These are phyloP conservation scores for Pythium utonaiense DNA, from an alignment of 352 stramenopile species.

Conservation along the genomic window DNA sequence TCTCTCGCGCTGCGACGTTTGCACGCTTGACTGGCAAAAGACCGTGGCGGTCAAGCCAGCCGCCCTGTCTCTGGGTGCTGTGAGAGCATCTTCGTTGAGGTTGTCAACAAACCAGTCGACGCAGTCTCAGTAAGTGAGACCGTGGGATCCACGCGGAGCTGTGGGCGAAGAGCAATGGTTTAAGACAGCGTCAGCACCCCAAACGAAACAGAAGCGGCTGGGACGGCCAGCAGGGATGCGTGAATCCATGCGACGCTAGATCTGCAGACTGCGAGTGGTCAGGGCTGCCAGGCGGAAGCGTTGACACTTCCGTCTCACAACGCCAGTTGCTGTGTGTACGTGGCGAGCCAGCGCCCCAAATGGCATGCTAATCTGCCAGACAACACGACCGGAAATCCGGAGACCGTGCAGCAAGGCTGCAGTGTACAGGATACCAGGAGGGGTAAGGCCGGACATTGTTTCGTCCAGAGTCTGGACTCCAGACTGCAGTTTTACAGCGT, in stretches of 20 bases:
- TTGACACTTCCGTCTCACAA: background rate
- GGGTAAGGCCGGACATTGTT: no score
- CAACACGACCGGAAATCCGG: no score
- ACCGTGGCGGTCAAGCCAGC: background rate
- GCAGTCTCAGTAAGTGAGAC: background rate
- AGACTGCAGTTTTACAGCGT: no score
- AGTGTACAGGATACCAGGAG: no score
- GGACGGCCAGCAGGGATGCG: background rate
- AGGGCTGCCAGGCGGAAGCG: background rate
- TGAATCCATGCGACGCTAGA: background rate
- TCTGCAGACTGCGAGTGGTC: background rate
- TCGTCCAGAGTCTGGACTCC: no score
- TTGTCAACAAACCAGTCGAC: background rate
- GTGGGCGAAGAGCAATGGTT: background rate
- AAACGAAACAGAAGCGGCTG: conserved; percentile 2
- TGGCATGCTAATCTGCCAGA: background rate
- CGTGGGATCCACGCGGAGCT: background rate
- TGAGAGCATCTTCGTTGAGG: background rate
- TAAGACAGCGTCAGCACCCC: background rate
- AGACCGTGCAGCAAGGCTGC: no score
- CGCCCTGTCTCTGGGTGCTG: background rate
- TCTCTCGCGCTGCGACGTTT: conserved; percentile 1
- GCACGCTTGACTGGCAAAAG: background rate
- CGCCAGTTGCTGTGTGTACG: background rate
- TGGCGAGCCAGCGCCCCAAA: background rate